These are phyloP conservation scores for Taxillus chinensis DNA, from an alignment of 164 flowering plant species.

Conservation along the genomic window DNA sequence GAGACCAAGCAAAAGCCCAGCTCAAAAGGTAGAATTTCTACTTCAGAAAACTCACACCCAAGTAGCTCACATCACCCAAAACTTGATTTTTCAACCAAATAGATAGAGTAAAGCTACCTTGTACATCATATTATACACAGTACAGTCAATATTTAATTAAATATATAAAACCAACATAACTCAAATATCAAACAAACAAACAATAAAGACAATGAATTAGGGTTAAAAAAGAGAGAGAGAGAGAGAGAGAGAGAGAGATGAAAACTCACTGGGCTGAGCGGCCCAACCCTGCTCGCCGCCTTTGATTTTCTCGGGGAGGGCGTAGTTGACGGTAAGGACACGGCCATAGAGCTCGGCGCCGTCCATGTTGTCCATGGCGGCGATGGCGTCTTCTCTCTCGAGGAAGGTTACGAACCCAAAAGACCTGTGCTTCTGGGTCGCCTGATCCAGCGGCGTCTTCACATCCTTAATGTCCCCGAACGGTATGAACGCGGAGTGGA, in stretches of 20 bases:
- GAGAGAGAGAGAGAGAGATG: not conserved
- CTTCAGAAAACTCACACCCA: too few species aligned
- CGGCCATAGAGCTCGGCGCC: slow-evolving; percentile 91
- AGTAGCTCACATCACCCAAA: too few species aligned
- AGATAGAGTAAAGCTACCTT: too few species aligned
- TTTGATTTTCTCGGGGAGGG: slow-evolving; percentile 91
- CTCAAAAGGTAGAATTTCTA: too few species aligned
- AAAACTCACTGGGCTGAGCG: slow-evolving; percentile 83
- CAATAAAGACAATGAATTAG: not conserved
- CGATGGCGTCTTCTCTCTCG: slow-evolving; percentile 78
- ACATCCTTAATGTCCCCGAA: slow-evolving; percentile 98
- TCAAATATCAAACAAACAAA: too few species aligned
- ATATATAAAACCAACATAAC: too few species aligned
- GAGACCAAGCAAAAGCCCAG: too few species aligned
- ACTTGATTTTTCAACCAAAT: too few species aligned
- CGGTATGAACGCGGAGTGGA: slow-evolving; percentile 85
- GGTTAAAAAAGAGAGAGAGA: slow-evolving; percentile 8
- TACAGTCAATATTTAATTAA: too few species aligned
- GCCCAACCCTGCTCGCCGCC: slow-evolving; percentile 99
- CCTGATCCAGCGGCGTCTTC: slow-evolving; percentile 88
- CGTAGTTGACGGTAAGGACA: slow-evolving; percentile 90
- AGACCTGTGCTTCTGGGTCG: slow-evolving; percentile 93
- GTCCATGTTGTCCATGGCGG: slow-evolving; percentile 98
- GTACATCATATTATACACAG: too few species aligned
- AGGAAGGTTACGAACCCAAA: slow-evolving; percentile 95